Evolutionary conservation across 1,284 basidiomycete genomes (phyloP), one percentile per base, ranked within the genome.

Genomic region (Mycocalia duriaeana): DNA sequence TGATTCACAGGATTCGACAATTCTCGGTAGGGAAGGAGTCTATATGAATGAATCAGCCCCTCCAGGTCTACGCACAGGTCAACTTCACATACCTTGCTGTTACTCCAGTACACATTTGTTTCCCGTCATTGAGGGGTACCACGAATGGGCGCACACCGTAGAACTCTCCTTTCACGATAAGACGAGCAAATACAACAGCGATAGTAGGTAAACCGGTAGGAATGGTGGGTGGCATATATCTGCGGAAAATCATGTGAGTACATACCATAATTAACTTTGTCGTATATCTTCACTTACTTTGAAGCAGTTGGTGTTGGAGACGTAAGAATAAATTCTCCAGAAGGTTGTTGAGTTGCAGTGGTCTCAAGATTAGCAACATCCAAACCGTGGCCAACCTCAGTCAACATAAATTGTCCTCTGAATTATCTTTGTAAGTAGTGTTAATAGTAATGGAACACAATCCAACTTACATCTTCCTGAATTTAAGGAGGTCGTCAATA

Each of bases 171-270:
- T 75, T 63, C 2, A 77, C 70, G 6, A 79, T 71, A 18, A 80
- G 62, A 36, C 69, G 68, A 8, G 78, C 77, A 67, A 79, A 75
- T 16, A 79, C 75, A 22, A 81, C 51, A 19, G 75, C 77, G 16
- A 77, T 63, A 51, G 78, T 79, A 0, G 75, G 62, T 72, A 76
- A n/a, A 65, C 57, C 5, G 78, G 79, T 1, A n/a, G n/a, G n/a
- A n/a, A 71, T 73, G 1, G 79, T 75, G 23, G 79, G 75, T 4
- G 79, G 79, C 77, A 81, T 81, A 54, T 76, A 79, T 54, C 79
- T 81, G 51, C 11, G n/a, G n/a, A n/a, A n/a, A n/a, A n/a, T n/a
- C n/a, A n/a, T n/a, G n/a, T n/a, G n/a, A n/a, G n/a, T n/a, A n/a
- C n/a, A n/a, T n/a, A n/a, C n/a, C n/a, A n/a, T n/a, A n/a, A n/a